Conservation (phyloP, 1,284 basidiomycete species). For the Sanguinoderma infundibulare region DNA sequence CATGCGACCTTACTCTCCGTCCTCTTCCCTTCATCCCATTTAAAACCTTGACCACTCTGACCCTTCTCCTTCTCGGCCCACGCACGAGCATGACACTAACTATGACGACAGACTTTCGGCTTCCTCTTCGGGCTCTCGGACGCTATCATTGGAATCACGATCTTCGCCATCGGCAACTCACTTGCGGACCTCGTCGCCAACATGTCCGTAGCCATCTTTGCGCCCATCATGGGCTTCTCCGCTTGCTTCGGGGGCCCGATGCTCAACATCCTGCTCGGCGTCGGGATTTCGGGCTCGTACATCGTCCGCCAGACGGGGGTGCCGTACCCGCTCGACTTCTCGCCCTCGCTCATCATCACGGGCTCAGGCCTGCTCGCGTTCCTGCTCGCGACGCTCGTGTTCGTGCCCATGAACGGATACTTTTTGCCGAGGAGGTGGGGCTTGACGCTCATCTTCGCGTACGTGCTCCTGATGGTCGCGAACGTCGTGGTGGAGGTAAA, state of each 20-base stretch:
- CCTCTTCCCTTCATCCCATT: background rate
- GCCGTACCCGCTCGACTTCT: slow-evolving; percentile 78
- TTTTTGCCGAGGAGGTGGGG: slow-evolving; percentile 84
- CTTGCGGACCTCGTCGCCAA: slow-evolving; percentile 97
- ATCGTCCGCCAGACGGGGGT: slow-evolving; percentile 64
- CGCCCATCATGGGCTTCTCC: slow-evolving; percentile 90
- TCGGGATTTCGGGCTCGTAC: slow-evolving; percentile 81
- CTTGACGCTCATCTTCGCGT: slow-evolving; percentile 74
- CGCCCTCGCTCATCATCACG: slow-evolving; percentile 85
- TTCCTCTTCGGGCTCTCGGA: slow-evolving; percentile 95
- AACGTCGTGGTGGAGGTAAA: slow-evolving; percentile 78
- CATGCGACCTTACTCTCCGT: background rate
- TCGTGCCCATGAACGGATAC: slow-evolving; percentile 87
- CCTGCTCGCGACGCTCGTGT: slow-evolving; percentile 77
- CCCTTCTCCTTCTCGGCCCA: background rate
- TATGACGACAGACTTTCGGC: slow-evolving; percentile 78
- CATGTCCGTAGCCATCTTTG: slow-evolving; percentile 88
- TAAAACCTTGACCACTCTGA: background rate
- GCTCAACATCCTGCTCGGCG: slow-evolving; percentile 94
- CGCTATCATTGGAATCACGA: slow-evolving; percentile 94
- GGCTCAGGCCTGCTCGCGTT: slow-evolving; percentile 78
- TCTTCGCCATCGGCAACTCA: slow-evolving; percentile 96
- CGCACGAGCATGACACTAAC: background rate
- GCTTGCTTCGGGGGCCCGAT: slow-evolving; percentile 95
- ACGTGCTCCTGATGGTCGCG: slow-evolving; percentile 71